Percentiles rank a stretch among this genome's conserved stretches.
Evolutionary conservation across 495 filamentous ascomycete genomes (phyloP).

Genomic region (Aspergillus bertholletiae): DNA sequence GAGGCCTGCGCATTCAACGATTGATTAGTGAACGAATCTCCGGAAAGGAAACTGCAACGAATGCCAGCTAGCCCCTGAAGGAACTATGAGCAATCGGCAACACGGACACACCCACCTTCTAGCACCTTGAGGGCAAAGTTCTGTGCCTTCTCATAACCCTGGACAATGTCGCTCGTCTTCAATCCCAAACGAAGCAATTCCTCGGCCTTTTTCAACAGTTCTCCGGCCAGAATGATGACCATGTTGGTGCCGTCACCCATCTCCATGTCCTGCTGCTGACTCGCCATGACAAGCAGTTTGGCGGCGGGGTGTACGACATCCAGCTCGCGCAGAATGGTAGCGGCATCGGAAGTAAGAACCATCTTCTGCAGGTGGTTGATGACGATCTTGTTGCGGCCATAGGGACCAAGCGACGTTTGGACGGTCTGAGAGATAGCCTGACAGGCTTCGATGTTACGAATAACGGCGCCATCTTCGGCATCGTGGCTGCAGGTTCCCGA

Average conservation of each 20-base stretch:
- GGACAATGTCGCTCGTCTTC: constrained; percentile 94
- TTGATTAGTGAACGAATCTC: constrained; percentile 1
- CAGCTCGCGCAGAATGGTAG: constrained; percentile 93
- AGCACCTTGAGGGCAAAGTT: constrained; percentile 79
- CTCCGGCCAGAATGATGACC: constrained; percentile 93
- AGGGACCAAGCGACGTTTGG: constrained; percentile 93
- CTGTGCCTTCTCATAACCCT: constrained; percentile 92
- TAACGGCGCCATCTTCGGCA: constrained; percentile 96
- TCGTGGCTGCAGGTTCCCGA: constrained; percentile 66
- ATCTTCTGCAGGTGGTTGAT: constrained; percentile 99
- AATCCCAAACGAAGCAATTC: constrained; percentile 92
- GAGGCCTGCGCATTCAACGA: constrained; percentile 53
- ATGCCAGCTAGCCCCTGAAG: constrained; percentile 11
- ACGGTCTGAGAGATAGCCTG: constrained; percentile 93
- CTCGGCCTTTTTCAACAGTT: constrained; percentile 96
- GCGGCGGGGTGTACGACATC: constrained; percentile 98
- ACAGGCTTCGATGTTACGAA: constrained; percentile 98
- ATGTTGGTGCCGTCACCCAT: constrained; percentile 99
- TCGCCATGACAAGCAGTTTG: constrained; percentile 98
- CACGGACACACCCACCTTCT: constrained; percentile 56
- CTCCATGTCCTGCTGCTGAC: constrained; percentile 97
- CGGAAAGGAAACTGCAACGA: background rate
- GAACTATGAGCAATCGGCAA: background rate
- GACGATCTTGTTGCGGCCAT: constrained; percentile 99
- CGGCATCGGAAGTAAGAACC: constrained; percentile 97